A percentile compares a stretch with the other conserved stretches of the same genome.
Conservation (phyloP, 2,329 filamentous ascomycete species). For the Colletotrichum trifolii region DNA sequence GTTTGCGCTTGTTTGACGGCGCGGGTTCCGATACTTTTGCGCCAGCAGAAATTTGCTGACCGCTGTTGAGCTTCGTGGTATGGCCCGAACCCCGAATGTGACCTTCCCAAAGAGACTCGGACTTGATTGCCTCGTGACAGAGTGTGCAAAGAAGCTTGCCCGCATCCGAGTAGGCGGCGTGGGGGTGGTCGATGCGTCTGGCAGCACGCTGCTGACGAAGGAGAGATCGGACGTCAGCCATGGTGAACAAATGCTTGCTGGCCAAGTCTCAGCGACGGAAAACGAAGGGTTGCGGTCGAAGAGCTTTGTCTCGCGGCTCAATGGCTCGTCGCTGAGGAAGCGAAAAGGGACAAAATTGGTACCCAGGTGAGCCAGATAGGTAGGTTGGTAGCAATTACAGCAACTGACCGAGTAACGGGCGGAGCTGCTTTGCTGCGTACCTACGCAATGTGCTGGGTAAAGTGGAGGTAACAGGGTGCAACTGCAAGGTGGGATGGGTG, state of each 20-base stretch:
- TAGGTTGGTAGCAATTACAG: constrained; percentile 16
- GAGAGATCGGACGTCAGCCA: constrained; percentile 84
- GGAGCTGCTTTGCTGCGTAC: constrained; percentile 12
- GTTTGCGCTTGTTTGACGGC: constrained; percentile 44
- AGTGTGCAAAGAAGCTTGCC: constrained; percentile 76
- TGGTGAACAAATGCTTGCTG: constrained; percentile 47
- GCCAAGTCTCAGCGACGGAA: neutral
- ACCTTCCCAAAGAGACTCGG: constrained; percentile 74
- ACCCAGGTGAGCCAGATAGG: too few relatives aligned
- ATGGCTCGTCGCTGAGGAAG: constrained; percentile 21
- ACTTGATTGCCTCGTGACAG: constrained; percentile 73
- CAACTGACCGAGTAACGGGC: constrained; percentile 19
- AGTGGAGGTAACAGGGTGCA: constrained; percentile 27
- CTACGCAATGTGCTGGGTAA: too few relatives aligned
- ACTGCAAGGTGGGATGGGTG: constrained; percentile 10
- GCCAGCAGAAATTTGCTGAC: constrained; percentile 12
- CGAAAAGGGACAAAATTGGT: constrained; percentile 14
- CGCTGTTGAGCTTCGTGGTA: constrained; percentile 33
- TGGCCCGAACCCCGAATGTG: constrained; percentile 65
- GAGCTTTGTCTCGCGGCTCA: neutral
- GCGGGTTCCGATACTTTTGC: constrained; percentile 8
- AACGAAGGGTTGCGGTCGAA: too few relatives aligned
- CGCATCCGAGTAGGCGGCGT: constrained; percentile 74
- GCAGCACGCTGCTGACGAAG: constrained; percentile 81
- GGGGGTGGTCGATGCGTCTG: constrained; percentile 77